phyloP scores from a whole-genome alignment of 257 asterid species.

The Nicotiana obtusifolia region DNA sequence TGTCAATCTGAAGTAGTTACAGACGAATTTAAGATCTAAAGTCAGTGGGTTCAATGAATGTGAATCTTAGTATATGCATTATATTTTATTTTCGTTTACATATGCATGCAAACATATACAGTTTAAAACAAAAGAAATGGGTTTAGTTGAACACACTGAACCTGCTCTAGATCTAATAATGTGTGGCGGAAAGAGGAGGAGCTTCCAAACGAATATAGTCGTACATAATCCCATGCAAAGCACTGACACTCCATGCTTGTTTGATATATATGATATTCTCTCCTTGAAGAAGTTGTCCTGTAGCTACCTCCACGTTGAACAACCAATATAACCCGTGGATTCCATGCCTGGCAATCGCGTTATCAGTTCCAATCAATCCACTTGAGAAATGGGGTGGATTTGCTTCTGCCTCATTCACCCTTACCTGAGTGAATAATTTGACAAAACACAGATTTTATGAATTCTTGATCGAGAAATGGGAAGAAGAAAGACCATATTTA shows the following conservation, averaged over 20 bases:
- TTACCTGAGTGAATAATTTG: constrained; percentile 33
- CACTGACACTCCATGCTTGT: background rate
- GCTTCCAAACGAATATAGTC: constrained; percentile 23
- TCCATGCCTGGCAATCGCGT: constrained; percentile 19
- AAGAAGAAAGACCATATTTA: background rate
- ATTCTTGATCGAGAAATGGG: background rate
- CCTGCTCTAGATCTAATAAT: background rate
- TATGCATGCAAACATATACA: background rate
- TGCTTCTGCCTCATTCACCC: constrained; percentile 42
- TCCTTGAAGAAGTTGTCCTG: constrained; percentile 3
- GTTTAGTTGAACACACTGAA: background rate
- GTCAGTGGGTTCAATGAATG: background rate
- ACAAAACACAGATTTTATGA: background rate
- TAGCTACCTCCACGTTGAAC: background rate
- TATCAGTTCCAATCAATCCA: constrained; percentile 20
- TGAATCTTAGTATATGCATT: background rate
- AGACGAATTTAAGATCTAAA: background rate
- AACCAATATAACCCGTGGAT: constrained; percentile 17
- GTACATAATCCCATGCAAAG: constrained; percentile 16
- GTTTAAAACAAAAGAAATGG: background rate
- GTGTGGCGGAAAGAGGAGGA: background rate
- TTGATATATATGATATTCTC: constrained; percentile 12
- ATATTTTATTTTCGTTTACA: background rate
- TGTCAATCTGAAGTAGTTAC: background rate
- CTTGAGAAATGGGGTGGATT: constrained; percentile 18